A percentile compares a stretch with the other conserved stretches of the same genome.
phyloP scores from a whole-genome alignment of 495 filamentous ascomycete genomes.

The Parathielavia appendiculata region DNA sequence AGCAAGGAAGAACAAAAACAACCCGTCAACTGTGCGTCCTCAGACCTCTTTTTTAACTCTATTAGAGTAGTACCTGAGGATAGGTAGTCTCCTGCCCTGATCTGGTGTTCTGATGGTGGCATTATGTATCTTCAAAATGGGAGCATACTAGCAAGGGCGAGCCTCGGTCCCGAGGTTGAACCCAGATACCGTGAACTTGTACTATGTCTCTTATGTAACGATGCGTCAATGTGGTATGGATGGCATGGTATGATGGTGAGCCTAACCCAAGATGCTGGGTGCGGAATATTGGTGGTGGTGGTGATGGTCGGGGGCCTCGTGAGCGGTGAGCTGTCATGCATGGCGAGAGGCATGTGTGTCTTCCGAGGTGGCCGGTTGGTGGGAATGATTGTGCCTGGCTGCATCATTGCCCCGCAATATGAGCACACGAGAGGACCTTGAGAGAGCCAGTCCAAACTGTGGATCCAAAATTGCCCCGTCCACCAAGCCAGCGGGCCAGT shows the following conservation, averaged over 20 bases:
- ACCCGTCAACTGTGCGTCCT: too few species aligned
- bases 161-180: background rate
- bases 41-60: too few species aligned
- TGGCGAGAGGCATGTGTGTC: background rate
- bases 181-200: too few species aligned
- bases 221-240: background rate
- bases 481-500: background rate
- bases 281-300: background rate
- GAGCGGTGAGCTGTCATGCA: constrained; percentile 11
- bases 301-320: constrained; percentile 1
- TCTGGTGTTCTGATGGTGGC: background rate
- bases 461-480: too few species aligned
- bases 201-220: too few species aligned
- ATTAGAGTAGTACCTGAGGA: too few species aligned
- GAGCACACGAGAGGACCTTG: background rate
- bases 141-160: too few species aligned
- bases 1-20: too few species aligned
- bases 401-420: background rate
- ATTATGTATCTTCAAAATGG: too few species aligned
- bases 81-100: background rate
- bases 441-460: too few species aligned
- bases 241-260: background rate
- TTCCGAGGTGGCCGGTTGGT: background rate
- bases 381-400: background rate
- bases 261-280: background rate